A percentile compares a stretch with the other conserved stretches of the same genome.
Evolutionary conservation across 345 rosid species (phyloP).

Genomic region (Anacardium occidentale): DNA sequence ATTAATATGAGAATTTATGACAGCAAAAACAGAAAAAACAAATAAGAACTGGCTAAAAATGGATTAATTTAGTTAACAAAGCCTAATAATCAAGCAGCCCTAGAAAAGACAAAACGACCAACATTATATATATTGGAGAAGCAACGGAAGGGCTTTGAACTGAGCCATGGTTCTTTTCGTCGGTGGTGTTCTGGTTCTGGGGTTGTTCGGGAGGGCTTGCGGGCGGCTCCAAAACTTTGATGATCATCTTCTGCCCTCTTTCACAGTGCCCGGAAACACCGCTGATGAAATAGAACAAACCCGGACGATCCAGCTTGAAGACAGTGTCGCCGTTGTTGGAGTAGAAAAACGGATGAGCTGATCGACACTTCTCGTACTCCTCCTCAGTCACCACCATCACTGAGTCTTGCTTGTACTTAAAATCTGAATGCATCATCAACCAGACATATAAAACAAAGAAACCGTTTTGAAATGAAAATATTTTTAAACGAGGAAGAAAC

Average conservation of each 20-base stretch:
- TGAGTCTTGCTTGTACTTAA: conserved; percentile 59
- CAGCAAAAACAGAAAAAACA: background rate
- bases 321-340: conserved; percentile 51
- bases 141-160: background rate
- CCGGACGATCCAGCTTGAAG: conserved; percentile 44
- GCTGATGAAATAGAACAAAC: conserved; percentile 62
- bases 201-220: conserved; percentile 30
- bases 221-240: conserved; percentile 51
- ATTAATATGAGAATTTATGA: too few species aligned
- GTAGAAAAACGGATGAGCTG: conserved; percentile 50
- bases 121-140: background rate
- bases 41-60: background rate
- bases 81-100: too few species aligned
- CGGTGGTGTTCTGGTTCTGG: conserved; percentile 10
- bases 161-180: background rate
- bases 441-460: background rate
- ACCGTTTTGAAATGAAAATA: too few species aligned
- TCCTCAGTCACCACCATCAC: conserved; percentile 55
- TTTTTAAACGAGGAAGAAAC: too few species aligned
- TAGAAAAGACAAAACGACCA: background rate
- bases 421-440: conserved; percentile 25
- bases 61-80: too few species aligned
- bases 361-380: conserved; percentile 59
- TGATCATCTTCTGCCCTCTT: conserved; percentile 67
- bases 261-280: conserved; percentile 59